Percentiles rank a stretch among this genome's conserved stretches.
phyloP scores from a whole-genome alignment of 129 eudicot species.

The Solidago caesia region DNA sequence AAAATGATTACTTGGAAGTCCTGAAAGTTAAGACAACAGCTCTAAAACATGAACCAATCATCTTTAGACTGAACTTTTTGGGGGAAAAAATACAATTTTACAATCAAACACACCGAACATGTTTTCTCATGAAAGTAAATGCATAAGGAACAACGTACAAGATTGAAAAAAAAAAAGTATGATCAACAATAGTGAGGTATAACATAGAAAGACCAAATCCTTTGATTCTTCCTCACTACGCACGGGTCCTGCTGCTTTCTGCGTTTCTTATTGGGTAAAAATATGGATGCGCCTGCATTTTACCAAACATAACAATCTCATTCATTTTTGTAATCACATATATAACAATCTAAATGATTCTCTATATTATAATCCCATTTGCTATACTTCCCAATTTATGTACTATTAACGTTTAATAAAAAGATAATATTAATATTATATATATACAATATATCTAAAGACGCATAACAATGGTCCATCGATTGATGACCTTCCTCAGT shows the following conservation, averaged over 20 bases:
- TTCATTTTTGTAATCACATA: not conserved
- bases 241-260: constrained; percentile 83
- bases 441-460: too few species aligned
- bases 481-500: not conserved
- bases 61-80: constrained; percentile 1
- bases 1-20: too few species aligned
- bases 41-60: not conserved
- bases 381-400: not conserved
- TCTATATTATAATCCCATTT: not conserved
- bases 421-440: not conserved
- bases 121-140: constrained; percentile 23
- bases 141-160: constrained; percentile 14
- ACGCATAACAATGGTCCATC: not conserved
- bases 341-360: not conserved
- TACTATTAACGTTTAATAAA: not conserved
- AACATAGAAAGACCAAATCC: not conserved
- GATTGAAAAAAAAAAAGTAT: not conserved
- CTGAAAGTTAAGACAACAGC: too few species aligned
- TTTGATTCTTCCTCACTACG: constrained; percentile 36
- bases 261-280: constrained; percentile 79
- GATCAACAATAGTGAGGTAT: constrained; percentile 11
- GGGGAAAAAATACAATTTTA: constrained; percentile 8
- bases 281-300: constrained; percentile 81
- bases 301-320: constrained; percentile 6
- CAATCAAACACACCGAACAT: constrained; percentile 25